These are phyloP conservation scores for Setomelanomma holmii DNA, from an alignment of 2,329 filamentous ascomycete genomes.

Conservation along the genomic window DNA sequence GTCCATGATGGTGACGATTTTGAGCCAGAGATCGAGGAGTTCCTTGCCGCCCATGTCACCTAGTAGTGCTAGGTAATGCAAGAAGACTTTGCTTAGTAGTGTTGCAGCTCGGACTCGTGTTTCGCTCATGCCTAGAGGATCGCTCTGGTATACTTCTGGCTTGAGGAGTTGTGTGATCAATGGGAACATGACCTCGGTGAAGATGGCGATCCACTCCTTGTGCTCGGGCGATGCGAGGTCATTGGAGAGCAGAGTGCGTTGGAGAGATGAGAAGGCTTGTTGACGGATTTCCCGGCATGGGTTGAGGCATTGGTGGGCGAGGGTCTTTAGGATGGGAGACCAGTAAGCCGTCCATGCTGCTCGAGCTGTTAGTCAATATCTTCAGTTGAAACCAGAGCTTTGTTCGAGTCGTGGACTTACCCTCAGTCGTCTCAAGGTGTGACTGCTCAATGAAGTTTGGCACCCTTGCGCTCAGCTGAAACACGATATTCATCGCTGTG, in stretches of 20 bases:
- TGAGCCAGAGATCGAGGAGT: constrained; percentile 89
- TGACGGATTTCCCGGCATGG: constrained; percentile 92
- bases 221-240: constrained; percentile 84
- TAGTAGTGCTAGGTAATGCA: constrained; percentile 88
- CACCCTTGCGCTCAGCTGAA: constrained; percentile 80
- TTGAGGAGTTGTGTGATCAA: constrained; percentile 86
- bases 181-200: constrained; percentile 91
- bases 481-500: constrained; percentile 81
- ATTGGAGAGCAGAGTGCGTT: constrained; percentile 83
- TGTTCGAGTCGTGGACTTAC: constrained; percentile 50
- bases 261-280: constrained; percentile 83
- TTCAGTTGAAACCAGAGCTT: background rate
- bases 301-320: constrained; percentile 91
- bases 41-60: constrained; percentile 85
- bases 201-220: constrained; percentile 93
- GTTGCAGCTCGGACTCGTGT: constrained; percentile 91
- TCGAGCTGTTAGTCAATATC: background rate
- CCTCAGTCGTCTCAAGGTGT: constrained; percentile 85
- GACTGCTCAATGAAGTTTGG: constrained; percentile 90
- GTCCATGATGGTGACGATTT: constrained; percentile 93
- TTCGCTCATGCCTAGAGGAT: constrained; percentile 92
- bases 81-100: constrained; percentile 90
- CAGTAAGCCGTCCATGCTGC: constrained; percentile 96
- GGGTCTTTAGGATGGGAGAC: constrained; percentile 89
- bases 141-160: constrained; percentile 91